Percentiles rank a stretch among this genome's conserved stretches.
These are phyloP conservation scores for Cenchrus fungigraminus DNA, from an alignment of 176 grass and related monocot genomes.

Conservation along the genomic window DNA sequence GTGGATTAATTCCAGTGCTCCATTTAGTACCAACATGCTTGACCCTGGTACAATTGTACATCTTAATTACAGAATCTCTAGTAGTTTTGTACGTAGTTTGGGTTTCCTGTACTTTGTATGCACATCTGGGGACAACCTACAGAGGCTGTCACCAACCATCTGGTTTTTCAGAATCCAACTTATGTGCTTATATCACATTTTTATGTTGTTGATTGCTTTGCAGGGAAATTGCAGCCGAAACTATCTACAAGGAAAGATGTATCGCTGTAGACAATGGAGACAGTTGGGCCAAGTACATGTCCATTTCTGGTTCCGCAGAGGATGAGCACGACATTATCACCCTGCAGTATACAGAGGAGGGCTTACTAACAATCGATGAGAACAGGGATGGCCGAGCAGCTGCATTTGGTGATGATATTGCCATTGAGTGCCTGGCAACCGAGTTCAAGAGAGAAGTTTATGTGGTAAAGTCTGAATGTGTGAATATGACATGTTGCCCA, in stretches of 20 bases:
- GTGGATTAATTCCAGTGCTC: conserved; percentile 7
- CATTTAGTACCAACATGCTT: background rate
- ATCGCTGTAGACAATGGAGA: conserved; percentile 64
- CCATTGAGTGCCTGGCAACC: conserved; percentile 90
- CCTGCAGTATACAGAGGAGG: conserved; percentile 94
- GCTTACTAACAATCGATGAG: conserved; percentile 83
- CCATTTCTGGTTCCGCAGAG: conserved; percentile 78
- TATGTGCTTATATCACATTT: background rate
- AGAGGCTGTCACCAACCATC: background rate
- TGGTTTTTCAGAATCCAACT: background rate
- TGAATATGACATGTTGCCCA: conserved; percentile 10
- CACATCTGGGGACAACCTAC: background rate
- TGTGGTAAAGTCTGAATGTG: conserved; percentile 60
- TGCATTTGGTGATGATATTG: conserved; percentile 96
- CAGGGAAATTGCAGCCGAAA: conserved; percentile 85
- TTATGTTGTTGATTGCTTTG: background rate
- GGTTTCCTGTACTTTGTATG: background rate
- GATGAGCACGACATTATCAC: conserved; percentile 96
- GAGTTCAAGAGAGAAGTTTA: conserved; percentile 94
- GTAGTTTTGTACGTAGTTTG: conserved; percentile 13
- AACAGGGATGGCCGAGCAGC: conserved; percentile 81
- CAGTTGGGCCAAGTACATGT: conserved; percentile 97
- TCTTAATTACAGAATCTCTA: conserved; percentile 32
- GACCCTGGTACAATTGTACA: conserved; percentile 20
- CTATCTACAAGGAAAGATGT: conserved; percentile 92